Conservation (phyloP, 176 grass and related monocot species). For the bread wheat (Triticum aestivum) region DNA sequence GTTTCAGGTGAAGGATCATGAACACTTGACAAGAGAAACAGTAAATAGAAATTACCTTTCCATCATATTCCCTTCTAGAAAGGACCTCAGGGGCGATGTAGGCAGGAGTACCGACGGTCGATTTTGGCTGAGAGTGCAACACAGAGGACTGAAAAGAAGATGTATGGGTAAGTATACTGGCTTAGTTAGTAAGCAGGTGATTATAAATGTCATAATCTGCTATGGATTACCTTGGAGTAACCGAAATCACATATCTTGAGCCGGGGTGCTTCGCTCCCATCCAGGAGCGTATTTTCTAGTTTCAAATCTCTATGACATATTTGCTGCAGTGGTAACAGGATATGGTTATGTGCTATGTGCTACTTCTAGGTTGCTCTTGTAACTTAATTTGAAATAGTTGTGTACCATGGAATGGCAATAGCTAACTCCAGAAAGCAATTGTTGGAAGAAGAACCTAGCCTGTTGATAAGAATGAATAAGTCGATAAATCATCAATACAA, state of each 20-base stretch:
- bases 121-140: constrained; percentile 95
- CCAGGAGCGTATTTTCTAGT: constrained; percentile 95
- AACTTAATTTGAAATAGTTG: constrained; percentile 2
- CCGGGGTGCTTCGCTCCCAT: constrained; percentile 81
- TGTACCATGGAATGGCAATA: constrained; percentile 98
- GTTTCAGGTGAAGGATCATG: not conserved
- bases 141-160: constrained; percentile 66
- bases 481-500: constrained; percentile 24
- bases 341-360: not conserved
- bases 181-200: constrained; percentile 13
- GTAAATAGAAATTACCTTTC: constrained; percentile 59
- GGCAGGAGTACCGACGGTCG: constrained; percentile 93
- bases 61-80: constrained; percentile 85
- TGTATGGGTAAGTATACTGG: constrained; percentile 3
- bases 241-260: constrained; percentile 99
- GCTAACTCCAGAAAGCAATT: constrained; percentile 96
- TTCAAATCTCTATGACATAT: constrained; percentile 97
- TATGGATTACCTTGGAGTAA: constrained; percentile 77
- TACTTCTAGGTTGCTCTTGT: not conserved
- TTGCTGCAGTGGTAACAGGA: constrained; percentile 55
- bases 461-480: constrained; percentile 35
- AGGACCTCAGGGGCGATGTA: constrained; percentile 94
- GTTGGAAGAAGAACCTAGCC: constrained; percentile 99
- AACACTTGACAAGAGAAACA: not conserved
- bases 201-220: not conserved